Base-by-base conservation (phyloP, 495 filamentous ascomycete species). In the Friedmanniomyces simplex region DNA sequence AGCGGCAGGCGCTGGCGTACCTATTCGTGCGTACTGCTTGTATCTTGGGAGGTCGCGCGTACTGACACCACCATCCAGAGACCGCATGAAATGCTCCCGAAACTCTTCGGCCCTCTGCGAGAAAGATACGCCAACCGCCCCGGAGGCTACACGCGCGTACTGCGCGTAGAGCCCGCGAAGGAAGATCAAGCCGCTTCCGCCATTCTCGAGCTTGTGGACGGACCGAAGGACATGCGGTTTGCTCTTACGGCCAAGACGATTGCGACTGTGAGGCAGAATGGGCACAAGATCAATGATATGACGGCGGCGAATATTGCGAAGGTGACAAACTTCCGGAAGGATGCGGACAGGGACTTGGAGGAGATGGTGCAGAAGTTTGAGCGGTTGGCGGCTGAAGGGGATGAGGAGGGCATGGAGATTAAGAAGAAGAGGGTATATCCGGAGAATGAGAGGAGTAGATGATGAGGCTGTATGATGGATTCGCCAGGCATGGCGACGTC, bases 131-230 rank as follows among this genome's bases (percentile, higher is more conserved):
- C 73, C 43, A 62, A 79, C n/a, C 81, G 93, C 28, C 84, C 87
- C 0, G 91, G 93, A 58, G 93, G 93, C 11, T 98, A 96, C 76
- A 98, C 93, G 16, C 87, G 93, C 18, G 87, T 98, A 2, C 81
- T 95, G 8, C 86, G 88, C 50, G 86, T 93, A 55, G 91, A 96
- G 70, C 81, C 83, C 28, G 41, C 71, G 4, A 78, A 79, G 54
- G 80, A 80, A 59, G 89, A 95, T 67, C 88, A 95, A 73, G 91
- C 88, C 2, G 77, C 82, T 34, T 86, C 82, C 21, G 93, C 93
- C 0, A 94, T 98, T 63, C 80, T 98, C n/a, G 93, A 97, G 71
- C 79, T 98, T 13, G 89, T 97, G 45, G 93, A 98, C 69, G 91
- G 91, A 42, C 91, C 90, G 16, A 87, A 84, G 71, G 93, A 98